Base-by-base conservation (phyloP, 2,329 filamentous ascomycete genomes). In the Colletotrichum sp. region DNA sequence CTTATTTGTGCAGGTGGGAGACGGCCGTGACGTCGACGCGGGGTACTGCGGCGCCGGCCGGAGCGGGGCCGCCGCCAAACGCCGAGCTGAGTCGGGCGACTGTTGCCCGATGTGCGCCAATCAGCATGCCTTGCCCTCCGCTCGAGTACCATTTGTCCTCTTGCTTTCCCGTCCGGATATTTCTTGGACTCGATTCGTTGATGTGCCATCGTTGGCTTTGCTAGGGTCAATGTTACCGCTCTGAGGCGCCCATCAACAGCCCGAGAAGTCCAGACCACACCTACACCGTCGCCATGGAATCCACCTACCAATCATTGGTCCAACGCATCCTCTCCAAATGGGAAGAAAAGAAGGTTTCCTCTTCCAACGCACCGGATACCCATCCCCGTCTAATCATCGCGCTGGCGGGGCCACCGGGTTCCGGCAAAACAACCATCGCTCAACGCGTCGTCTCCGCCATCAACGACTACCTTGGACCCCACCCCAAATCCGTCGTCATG, bases 371-470 rank as follows among this genome's bases (percentile, higher is more conserved):
- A 15, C 7, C 61, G 7, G 48, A 28, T n/a, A 5, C 21, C 1
- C 34, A 75, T 10, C 57, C 72, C 58, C 80, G 81, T 8, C 72
- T 82, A 18, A 72, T 83, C 7, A 80, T 84, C 65, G 79, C 80
- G 4, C 78, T 84, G 28, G 81, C 82, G 34, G 82, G 83, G 8
- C 80, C 82, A 8, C 83, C 82, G 7, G 83, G 83, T 16, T 84
- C 80, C 9, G 81, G 81, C 34, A 82, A 82, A 72, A 78, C 80
- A 7, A 82, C 81, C 5, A 79, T 82, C 21, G 78, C 79, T 13
- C 72, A 70, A 13, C 78, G 78, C 21, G 67, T 83, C n/a, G 70
- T 80, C 1, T 73, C 77, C 28, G 61, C 67, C 67, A 21, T 74
- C 60, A 71, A 70, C 48, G 15, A 13, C 26, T 26, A 48, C 32